Evolutionary conservation across 331 rosid species (phyloP), one percentile per base, ranked within the genome.

Genomic region (Spiraea crenata): DNA sequence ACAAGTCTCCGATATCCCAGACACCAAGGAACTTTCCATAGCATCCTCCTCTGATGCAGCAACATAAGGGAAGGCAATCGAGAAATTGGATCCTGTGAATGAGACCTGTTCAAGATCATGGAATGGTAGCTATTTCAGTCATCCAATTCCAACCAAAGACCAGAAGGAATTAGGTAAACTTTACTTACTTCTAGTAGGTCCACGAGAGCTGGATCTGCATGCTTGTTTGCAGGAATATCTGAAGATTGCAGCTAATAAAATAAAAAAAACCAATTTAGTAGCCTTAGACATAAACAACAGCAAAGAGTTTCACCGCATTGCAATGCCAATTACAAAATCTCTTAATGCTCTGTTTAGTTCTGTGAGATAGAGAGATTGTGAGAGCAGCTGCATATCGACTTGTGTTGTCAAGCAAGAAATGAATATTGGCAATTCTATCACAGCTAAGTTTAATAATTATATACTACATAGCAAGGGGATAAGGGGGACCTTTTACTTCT

Each of bases 51-150:
- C 93, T 51, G 93, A 83, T 63, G 90, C 82, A 70, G 88, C 82
- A 75, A 95, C 82, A 77, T 91, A 95, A 16, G 99, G 99, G 85
- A 91, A 91, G 39, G 97, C 97, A 87, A 91, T 77, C 74, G 99
- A 91, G 66, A 88, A 86, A 79, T 91, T 95, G 64, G 97, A 89
- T 72, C 67, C 79, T 44, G 90, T 66, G 78, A 89, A 89, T 72
- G 96, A 86, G 57, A 42, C 81, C 97, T 95, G 85, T 52, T 50
- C 84, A 80, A 67, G 67, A 63, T 11, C 68, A 76, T 52, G 63
- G 63, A 77, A 76, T n/a, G 68, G 42, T 61, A 67, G 75, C 46
- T 37, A 71, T 69, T 62, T 9, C 41, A 51, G 59, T 70, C 71
- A 71, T 3, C n/a, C 69, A 58, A 59, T 46, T 25, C 46, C 42